Conservation (phyloP, 2,329 filamentous ascomycete genomes). For the Aspergillus clavatus region DNA sequence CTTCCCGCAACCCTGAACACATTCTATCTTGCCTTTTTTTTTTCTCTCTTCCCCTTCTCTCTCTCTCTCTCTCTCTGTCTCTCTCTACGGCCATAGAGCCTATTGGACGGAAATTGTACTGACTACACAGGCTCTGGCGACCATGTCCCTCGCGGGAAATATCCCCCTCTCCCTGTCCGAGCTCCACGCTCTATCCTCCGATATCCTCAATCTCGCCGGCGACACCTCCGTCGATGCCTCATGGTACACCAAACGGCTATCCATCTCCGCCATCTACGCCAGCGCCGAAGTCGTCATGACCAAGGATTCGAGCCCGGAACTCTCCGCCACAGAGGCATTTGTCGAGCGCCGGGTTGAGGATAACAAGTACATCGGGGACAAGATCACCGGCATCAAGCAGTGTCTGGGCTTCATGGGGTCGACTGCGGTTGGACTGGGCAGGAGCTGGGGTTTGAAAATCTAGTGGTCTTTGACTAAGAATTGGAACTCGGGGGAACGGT, state of each 20-base stretch:
- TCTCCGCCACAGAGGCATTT: constrained; percentile 72
- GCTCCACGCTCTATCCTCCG: constrained; percentile 76
- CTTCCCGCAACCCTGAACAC: too few relatives aligned
- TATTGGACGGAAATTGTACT: background rate
- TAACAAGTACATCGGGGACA: constrained; percentile 56
- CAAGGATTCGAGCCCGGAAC: constrained; percentile 70
- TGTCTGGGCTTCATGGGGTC: constrained; percentile 79
- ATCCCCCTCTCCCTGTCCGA: constrained; percentile 72
- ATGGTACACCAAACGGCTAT: constrained; percentile 76
- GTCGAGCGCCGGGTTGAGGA: constrained; percentile 71
- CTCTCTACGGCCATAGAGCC: too few relatives aligned
- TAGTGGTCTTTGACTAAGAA: too few relatives aligned
- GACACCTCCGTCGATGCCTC: constrained; percentile 75
- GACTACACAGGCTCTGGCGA: constrained; percentile 64
- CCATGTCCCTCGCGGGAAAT: constrained; percentile 82
- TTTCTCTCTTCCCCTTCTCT: too few relatives aligned
- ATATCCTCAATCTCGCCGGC: constrained; percentile 83
- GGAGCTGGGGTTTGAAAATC: constrained; percentile 82
- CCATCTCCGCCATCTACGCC: constrained; percentile 64
- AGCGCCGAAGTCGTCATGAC: constrained; percentile 91
- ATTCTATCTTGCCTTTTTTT: too few relatives aligned
- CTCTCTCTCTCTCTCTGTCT: too few relatives aligned
- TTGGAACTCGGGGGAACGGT: too few relatives aligned
- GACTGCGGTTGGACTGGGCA: constrained; percentile 72
- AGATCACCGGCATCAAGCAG: constrained; percentile 61